A percentile compares a stretch with the other conserved stretches of the same genome.
Evolutionary conservation across 2,329 filamentous ascomycete species (phyloP).

Genomic region (Lasiodiplodia sp.): DNA sequence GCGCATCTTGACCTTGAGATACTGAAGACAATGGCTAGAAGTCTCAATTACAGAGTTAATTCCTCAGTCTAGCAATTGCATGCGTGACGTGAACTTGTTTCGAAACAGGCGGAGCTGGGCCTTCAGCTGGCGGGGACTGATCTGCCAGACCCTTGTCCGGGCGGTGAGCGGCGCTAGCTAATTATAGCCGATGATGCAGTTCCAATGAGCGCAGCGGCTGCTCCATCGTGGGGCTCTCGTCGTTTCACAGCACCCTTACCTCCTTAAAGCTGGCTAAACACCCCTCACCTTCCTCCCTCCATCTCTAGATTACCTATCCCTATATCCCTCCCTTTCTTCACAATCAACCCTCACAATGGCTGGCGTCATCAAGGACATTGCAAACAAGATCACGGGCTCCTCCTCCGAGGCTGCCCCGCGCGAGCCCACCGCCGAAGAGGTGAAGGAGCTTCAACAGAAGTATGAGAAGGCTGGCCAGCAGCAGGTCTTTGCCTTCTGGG

Average conservation of each 20-base stretch:
- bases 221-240: slow-evolving; percentile 30
- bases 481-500: slow-evolving; percentile 88
- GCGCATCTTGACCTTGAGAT: neutral
- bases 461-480: slow-evolving; percentile 79
- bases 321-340: slow-evolving; percentile 4
- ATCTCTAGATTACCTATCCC: slow-evolving; percentile 1
- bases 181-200: slow-evolving; percentile 29
- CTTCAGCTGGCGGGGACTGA: slow-evolving; percentile 19
- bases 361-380: slow-evolving; percentile 28
- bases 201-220: slow-evolving; percentile 26
- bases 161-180: slow-evolving; percentile 30
- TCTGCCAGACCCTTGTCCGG: slow-evolving; percentile 25
- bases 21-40: neutral
- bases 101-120: slow-evolving; percentile 19
- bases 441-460: slow-evolving; percentile 72
- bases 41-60: neutral
- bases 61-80: neutral
- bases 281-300: slow-evolving; percentile 25
- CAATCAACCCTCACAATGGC: slow-evolving; percentile 16
- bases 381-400: slow-evolving; percentile 40
- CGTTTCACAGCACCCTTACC: slow-evolving; percentile 29
- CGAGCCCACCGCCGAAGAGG: slow-evolving; percentile 70
- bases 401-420: slow-evolving; percentile 42
- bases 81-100: neutral
- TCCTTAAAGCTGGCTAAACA: slow-evolving; percentile 28